Base-by-base conservation (phyloP, 2,329 filamentous ascomycete species). In the Lasiodiplodia theobromae region DNA sequence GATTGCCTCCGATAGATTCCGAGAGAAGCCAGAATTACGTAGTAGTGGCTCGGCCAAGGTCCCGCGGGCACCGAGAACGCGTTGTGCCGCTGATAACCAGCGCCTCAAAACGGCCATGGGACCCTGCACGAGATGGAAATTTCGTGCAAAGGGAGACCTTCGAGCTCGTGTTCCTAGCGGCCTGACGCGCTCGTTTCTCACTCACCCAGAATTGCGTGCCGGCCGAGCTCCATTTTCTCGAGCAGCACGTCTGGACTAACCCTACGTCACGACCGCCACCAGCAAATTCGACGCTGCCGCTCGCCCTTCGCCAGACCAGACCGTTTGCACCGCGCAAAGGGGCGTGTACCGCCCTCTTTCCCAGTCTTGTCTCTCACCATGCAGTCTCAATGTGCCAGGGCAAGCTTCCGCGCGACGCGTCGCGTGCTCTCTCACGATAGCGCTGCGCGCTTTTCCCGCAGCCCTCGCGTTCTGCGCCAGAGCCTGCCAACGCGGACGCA, bases 361-460 rank as follows among this genome's bases (percentile, higher is more conserved):
- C 31, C n/a, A 52, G 23, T 64, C 14, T 21, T 4, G 28, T 23
- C 14, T 25, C 38, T 21, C 67, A 58, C 49, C 28, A 68, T 68
- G 67, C 67, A 68, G 67, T 65, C 67, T 28, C 67, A 68, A 53
- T 68, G 67, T 40, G 67, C 67, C 51, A 68, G 58, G 21, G 52
- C 60, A 38, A 51, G 67, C 47, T 65, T 68, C 38, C 58, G 67
- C 52, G 67, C 67, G 52, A 51, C 58, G 62, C 67, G 67, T 49
- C 58, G 57, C 37, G 51, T 38, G 40, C 58, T 65, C 23, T 47
- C 58, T 51, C 66, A 56, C 23, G 49, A 68, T 51, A n/a, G 49
- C 38, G 60, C 52, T 21, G 34, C 53, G 44, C 66, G 66, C 7
- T 44, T 16, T 28, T 28, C 66, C 37, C 57, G 58, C 37, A 64